These are phyloP conservation scores for Seminavis robusta DNA, from an alignment of 108 stramenopile species.

Conservation along the genomic window DNA sequence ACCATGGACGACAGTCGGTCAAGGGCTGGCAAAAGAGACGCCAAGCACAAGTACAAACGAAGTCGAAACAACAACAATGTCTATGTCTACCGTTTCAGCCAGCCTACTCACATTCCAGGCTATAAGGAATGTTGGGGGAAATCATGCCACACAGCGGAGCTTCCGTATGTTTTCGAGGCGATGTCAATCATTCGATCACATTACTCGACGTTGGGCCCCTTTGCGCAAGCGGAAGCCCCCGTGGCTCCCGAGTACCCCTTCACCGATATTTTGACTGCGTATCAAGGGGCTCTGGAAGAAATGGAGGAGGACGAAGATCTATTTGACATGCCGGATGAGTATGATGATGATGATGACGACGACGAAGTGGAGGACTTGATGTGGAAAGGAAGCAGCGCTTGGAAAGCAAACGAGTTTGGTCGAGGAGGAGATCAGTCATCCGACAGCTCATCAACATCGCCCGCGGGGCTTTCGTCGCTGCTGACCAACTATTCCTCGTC, in stretches of 20 bases:
- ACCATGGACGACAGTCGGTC: not conserved
- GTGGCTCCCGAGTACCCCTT: conserved; percentile 55
- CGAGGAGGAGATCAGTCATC: not conserved
- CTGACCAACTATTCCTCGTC: not conserved
- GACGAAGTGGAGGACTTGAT: not conserved
- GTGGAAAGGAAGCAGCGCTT: too few species aligned
- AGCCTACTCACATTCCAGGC: conserved; percentile 78
- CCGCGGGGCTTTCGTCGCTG: conserved; percentile 6
- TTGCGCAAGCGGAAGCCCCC: conserved; percentile 58
- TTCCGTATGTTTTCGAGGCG: conserved; percentile 81
- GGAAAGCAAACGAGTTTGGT: too few species aligned
- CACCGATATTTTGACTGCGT: conserved; percentile 47
- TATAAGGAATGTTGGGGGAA: conserved; percentile 78
- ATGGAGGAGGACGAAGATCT: conserved; percentile 17
- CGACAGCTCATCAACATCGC: not conserved
- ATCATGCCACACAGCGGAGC: conserved; percentile 81
- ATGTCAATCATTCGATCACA: conserved; percentile 61
- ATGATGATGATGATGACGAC: conserved; percentile 4
- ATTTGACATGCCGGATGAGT: too few species aligned
- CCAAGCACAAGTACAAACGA: too few species aligned
- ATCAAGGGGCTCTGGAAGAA: conserved; percentile 37
- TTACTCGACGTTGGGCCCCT: conserved; percentile 46
- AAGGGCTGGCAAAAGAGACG: not conserved
- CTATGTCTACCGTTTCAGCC: conserved; percentile 79
- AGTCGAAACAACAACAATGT: conserved; percentile 40